Conservation (phyloP, 768 basidiomycete species). For the Boletus eberwhitei region DNA sequence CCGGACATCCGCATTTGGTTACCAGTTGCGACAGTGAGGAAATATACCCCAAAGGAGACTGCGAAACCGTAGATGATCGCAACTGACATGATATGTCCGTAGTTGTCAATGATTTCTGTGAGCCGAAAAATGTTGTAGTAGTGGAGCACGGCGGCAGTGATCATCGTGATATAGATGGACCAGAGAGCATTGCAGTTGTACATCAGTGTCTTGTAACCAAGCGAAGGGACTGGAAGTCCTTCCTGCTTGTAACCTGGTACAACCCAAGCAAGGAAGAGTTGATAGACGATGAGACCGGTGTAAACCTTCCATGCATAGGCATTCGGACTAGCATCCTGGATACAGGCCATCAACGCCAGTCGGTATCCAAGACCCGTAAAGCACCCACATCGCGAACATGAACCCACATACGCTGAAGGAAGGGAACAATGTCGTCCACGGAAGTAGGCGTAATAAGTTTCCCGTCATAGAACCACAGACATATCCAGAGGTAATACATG, state of each 20-base stretch:
- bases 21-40: constrained; percentile 71
- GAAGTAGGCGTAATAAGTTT: constrained; percentile 68
- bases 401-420: constrained; percentile 78
- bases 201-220: constrained; percentile 86
- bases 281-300: constrained; percentile 81
- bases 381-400: constrained; percentile 71
- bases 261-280: constrained; percentile 85
- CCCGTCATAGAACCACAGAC: constrained; percentile 94
- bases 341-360: neutral
- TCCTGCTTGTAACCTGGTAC: constrained; percentile 93
- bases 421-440: constrained; percentile 68
- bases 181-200: constrained; percentile 96
- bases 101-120: constrained; percentile 93
- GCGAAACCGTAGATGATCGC: constrained; percentile 89
- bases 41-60: constrained; percentile 78
- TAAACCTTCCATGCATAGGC: constrained; percentile 88
- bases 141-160: constrained; percentile 73
- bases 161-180: constrained; percentile 80
- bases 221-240: constrained; percentile 93
- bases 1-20: constrained; percentile 93
- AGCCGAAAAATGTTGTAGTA: constrained; percentile 82
- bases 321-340: constrained; percentile 88
- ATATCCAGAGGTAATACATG: constrained; percentile 99
- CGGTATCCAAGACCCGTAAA: neutral
- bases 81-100: constrained; percentile 93